Evolutionary conservation across 202 grass and related monocot genomes (phyloP).

Genomic region (Sporobolus alterniflorus): DNA sequence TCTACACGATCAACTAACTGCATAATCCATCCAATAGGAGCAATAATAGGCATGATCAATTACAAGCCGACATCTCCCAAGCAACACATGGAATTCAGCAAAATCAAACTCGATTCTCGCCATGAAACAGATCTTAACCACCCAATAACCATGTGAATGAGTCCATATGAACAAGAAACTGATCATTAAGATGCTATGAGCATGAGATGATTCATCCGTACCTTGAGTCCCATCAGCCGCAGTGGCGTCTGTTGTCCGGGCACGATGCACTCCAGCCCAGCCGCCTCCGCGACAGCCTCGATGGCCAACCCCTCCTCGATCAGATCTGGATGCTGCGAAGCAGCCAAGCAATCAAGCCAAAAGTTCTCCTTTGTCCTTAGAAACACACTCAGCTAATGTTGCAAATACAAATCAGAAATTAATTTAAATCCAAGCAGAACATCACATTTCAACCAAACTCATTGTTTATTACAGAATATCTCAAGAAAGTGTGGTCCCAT

Average conservation of each 20-base stretch:
- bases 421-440: neutral
- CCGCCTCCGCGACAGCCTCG: constrained; percentile 89
- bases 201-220: constrained; percentile 18
- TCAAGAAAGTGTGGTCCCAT: neutral
- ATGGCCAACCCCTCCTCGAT: constrained; percentile 83
- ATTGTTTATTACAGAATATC: no score
- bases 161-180: neutral
- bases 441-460: neutral
- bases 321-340: constrained; percentile 85
- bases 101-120: neutral
- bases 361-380: neutral
- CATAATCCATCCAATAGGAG: neutral
- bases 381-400: neutral
- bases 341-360: neutral
- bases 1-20: neutral
- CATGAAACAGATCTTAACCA: neutral
- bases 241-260: constrained; percentile 83
- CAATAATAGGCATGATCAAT: constrained; percentile 6
- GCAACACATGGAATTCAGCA: neutral
- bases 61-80: neutral
- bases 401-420: neutral
- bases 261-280: constrained; percentile 95
- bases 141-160: constrained; percentile 13
- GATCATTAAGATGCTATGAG: neutral
- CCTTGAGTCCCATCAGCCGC: constrained; percentile 91